phyloP scores from a whole-genome alignment of 176 grass and related monocot genomes.

The Carex littledalei region DNA sequence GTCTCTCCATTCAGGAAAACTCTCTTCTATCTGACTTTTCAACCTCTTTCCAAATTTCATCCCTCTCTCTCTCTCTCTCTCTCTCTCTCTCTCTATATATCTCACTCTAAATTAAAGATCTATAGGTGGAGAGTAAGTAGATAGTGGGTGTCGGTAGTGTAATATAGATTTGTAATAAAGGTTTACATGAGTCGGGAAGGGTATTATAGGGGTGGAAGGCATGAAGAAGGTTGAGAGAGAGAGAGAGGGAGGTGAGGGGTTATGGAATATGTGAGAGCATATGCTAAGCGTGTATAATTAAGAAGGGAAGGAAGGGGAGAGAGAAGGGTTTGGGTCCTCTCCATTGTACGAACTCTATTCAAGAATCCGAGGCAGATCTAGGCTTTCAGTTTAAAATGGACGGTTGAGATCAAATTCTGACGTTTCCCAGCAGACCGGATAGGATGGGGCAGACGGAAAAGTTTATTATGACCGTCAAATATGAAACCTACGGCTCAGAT shows the following conservation, averaged over 20 bases:
- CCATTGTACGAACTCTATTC: neutral
- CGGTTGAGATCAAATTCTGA: neutral
- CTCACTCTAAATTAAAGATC: neutral
- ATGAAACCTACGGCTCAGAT: neutral
- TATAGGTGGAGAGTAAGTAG: neutral
- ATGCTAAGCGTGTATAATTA: slow-evolving; percentile 47
- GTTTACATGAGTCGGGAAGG: neutral
- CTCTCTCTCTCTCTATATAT: neutral
- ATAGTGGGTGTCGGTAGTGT: neutral
- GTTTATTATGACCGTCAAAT: neutral
- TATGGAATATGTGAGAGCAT: slow-evolving; percentile 77
- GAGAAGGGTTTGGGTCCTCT: neutral
- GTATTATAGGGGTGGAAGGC: slow-evolving; percentile 22
- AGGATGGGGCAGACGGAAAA: neutral
- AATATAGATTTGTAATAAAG: neutral
- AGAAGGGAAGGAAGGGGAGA: neutral
- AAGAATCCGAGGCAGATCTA: neutral
- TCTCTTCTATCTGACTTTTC: slow-evolving; percentile 85
- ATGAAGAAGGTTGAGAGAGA: neutral
- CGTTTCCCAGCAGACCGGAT: neutral
- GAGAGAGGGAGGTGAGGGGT: neutral
- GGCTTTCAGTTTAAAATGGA: neutral
- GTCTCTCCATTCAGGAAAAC: slow-evolving; percentile 75
- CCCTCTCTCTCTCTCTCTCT: neutral
- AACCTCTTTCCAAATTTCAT: slow-evolving; percentile 97